Base-by-base conservation (phyloP, 306 rosid species). In the Echinosophora koreensis region DNA sequence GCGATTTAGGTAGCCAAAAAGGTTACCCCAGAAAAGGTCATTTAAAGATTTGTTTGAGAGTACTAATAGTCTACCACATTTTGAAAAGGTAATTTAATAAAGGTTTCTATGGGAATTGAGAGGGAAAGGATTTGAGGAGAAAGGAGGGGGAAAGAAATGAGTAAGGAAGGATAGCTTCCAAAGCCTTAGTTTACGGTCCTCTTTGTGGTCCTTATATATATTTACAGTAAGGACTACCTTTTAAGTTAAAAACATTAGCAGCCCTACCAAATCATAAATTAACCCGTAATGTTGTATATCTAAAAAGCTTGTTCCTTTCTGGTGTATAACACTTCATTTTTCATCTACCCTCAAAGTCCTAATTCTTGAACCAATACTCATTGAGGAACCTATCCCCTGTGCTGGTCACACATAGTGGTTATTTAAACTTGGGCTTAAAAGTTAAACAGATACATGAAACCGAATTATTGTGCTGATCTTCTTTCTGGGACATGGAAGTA, bases 381-480 rank as follows among this genome's bases (percentile, higher is more conserved):
- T n/a, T 61, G 55, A 49, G 56, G 66, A 22, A 77, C 44, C 50
- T 30, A 77, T 59, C 39, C 63, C 52, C 8, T 64, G 7, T 66
- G 75, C 70, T 37, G 46, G 1, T 38, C 66, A 71, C 22, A 69
- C 37, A 15, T 12, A 51, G 8, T 4, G 3, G 22, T 6, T 38
- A 54, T 13, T 38, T 14, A 59, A 80, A 81, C 74, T 74, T 81
- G 22, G 87, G 63, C 71, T 80, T 89, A 17, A 89, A 94, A 73
- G 94, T 81, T 89, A 27, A 93, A 61, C 96, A 93, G 77, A 75
- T 82, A 37, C 93, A 91, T 1, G 96, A 90, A 71, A 81, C 66
- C 4, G 89, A 67, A 41, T 41, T 78, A 50, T 82, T 81, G 22
- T 61, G 82, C 61, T 66, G 81, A 56, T 80, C 64, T 18, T 71